A percentile compares a stretch with the other conserved stretches of the same genome.
Evolutionary conservation across 805 yeast species (phyloP).

Genomic region (Candida nemodendra): DNA sequence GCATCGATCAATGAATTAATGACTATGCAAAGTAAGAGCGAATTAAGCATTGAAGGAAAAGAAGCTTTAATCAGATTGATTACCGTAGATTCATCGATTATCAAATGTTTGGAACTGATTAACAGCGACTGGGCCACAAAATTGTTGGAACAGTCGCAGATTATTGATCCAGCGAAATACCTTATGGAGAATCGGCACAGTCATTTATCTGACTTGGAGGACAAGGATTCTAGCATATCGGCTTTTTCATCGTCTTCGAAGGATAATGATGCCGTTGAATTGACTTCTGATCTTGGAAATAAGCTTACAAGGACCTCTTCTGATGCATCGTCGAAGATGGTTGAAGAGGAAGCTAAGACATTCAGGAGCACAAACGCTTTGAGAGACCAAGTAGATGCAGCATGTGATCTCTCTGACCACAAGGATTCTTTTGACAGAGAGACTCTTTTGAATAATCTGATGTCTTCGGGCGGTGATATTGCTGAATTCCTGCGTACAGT

Average conservation of each 20-base stretch:
- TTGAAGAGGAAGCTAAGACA: constrained; percentile 22
- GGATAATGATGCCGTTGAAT: constrained; percentile 15
- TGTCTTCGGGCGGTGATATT: constrained; percentile 35
- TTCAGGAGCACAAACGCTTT: constrained; percentile 13
- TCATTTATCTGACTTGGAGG: neutral
- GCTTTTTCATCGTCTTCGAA: constrained; percentile 6
- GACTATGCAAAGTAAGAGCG: constrained; percentile 52
- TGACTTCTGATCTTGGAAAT: constrained; percentile 11
- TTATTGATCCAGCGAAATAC: constrained; percentile 1
- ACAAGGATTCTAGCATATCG: constrained; percentile 1
- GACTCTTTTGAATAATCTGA: constrained; percentile 35
- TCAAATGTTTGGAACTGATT: constrained; percentile 46
- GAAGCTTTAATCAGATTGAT: constrained; percentile 70
- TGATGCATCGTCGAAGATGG: constrained; percentile 13
- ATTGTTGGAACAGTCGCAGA: constrained; percentile 3
- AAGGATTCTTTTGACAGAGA: constrained; percentile 35
- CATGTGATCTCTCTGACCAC: constrained; percentile 1
- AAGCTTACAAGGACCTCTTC: constrained; percentile 7
- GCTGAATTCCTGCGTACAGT: constrained; percentile 38
- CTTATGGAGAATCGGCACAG: constrained; percentile 12
- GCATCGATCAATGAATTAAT: constrained; percentile 55
- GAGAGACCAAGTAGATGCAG: constrained; percentile 4
- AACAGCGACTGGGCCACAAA: constrained; percentile 14
- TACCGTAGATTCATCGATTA: constrained; percentile 67
- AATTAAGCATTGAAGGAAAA: constrained; percentile 65